phyloP scores from a whole-genome alignment of 129 eudicot genomes.

The sunflower (Helianthus annuus) region DNA sequence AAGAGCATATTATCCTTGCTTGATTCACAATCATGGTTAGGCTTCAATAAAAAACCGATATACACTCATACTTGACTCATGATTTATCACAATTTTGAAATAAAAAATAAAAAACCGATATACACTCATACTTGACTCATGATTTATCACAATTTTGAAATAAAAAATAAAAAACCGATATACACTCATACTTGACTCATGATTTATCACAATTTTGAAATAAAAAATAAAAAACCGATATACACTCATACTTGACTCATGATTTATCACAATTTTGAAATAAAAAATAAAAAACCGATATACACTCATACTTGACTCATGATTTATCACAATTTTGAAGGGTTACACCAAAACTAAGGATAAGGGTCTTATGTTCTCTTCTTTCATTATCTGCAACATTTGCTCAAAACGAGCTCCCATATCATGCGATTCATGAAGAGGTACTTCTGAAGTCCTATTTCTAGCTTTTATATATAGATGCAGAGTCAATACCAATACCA shows the following conservation, averaged over 20 bases:
- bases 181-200: not conserved
- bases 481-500: not conserved
- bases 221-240: not conserved
- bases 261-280: conserved; percentile 1
- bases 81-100: too few species aligned
- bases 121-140: not conserved
- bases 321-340: conserved; percentile 37
- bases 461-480: not conserved
- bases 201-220: conserved; percentile 27
- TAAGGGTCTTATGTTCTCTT: conserved; percentile 51
- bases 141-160: conserved; percentile 27
- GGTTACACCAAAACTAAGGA: conserved; percentile 51
- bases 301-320: not conserved
- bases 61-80: not conserved
- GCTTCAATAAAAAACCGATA: conserved; percentile 12
- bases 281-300: not conserved
- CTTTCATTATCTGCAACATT: conserved; percentile 49
- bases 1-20: conserved; percentile 56
- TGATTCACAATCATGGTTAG: conserved; percentile 66
- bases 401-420: conserved; percentile 54
- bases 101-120: not conserved
- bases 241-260: not conserved
- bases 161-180: not conserved
- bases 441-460: conserved; percentile 34
- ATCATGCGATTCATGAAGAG: conserved; percentile 46